These are phyloP conservation scores for Suhomyces tanzawaensis DNA, from an alignment of 805 yeast species.

Conservation along the genomic window DNA sequence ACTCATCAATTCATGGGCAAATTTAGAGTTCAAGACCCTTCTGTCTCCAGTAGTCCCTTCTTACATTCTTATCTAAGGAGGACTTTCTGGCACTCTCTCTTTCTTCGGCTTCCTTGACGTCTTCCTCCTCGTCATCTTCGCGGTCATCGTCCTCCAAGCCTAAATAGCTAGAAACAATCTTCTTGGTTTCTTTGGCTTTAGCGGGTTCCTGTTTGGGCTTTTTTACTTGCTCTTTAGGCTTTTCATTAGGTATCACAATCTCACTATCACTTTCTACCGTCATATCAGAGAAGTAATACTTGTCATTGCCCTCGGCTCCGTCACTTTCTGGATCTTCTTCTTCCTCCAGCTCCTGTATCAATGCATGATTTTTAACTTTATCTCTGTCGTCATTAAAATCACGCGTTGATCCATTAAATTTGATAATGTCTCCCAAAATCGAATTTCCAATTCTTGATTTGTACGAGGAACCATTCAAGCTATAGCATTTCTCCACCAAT, in stretches of 20 bases:
- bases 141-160: slow-evolving; percentile 9
- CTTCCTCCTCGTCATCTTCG: not conserved
- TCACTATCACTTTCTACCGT: slow-evolving; percentile 37
- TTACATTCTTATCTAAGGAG: slow-evolving; percentile 31
- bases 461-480: slow-evolving; percentile 61
- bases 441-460: slow-evolving; percentile 67
- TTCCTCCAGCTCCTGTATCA: slow-evolving; percentile 23
- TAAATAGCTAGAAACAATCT: slow-evolving; percentile 9
- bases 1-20: too few species aligned
- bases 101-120: slow-evolving; percentile 4
- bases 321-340: slow-evolving; percentile 32
- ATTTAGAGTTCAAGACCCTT: slow-evolving; percentile 37
- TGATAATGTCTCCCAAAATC: slow-evolving; percentile 76
- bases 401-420: slow-evolving; percentile 68
- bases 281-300: slow-evolving; percentile 44
- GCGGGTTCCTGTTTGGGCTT: slow-evolving; percentile 10
- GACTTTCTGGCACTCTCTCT: not conserved
- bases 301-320: slow-evolving; percentile 37
- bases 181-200: slow-evolving; percentile 13
- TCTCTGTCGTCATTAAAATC: slow-evolving; percentile 75
- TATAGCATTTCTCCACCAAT: slow-evolving; percentile 71
- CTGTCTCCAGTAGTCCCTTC: slow-evolving; percentile 41
- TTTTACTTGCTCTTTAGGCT: slow-evolving; percentile 7
- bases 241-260: not conserved
- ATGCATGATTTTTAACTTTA: slow-evolving; percentile 61